Conservation (phyloP, 805 yeast genomes). For the Yueomyces sinensis region DNA sequence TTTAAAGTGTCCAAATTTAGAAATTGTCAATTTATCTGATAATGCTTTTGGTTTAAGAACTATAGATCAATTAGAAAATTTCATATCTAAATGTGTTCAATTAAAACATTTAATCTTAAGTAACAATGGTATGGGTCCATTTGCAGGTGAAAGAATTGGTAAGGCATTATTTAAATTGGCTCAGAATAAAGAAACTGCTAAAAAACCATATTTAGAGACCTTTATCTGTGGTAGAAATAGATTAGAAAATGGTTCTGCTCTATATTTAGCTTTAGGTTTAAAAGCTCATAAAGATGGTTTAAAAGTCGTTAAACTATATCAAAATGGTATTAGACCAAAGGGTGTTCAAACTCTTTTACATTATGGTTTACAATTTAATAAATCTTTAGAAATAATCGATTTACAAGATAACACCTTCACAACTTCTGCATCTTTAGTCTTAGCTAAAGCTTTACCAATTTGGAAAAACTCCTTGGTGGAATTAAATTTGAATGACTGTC, state of each 20-base stretch:
- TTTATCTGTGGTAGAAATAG: conserved; percentile 96
- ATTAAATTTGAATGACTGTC: conserved; percentile 79
- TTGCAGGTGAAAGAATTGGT: conserved; percentile 92
- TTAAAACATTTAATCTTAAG: conserved; percentile 78
- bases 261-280: conserved; percentile 72
- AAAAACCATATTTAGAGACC: conserved; percentile 48
- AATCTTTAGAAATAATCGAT: conserved; percentile 55
- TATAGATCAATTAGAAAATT: conserved; percentile 75
- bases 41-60: conserved; percentile 96
- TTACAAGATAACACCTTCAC: conserved; percentile 95
- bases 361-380: conserved; percentile 56
- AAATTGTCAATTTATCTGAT: conserved; percentile 74
- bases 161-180: conserved; percentile 66
- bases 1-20: conserved; percentile 51
- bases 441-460: conserved; percentile 42
- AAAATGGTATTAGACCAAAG: conserved; percentile 92
- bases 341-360: conserved; percentile 68
- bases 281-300: conserved; percentile 59
- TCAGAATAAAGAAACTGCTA: conserved; percentile 39
- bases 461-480: conserved; percentile 61
- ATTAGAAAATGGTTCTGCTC: conserved; percentile 87
- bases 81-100: conserved; percentile 60
- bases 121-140: conserved; percentile 97
- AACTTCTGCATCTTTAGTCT: conserved; percentile 43
- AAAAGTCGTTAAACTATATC: conserved; percentile 69